phyloP scores from a whole-genome alignment of 331 rosid genomes.

The Quercus lobata region DNA sequence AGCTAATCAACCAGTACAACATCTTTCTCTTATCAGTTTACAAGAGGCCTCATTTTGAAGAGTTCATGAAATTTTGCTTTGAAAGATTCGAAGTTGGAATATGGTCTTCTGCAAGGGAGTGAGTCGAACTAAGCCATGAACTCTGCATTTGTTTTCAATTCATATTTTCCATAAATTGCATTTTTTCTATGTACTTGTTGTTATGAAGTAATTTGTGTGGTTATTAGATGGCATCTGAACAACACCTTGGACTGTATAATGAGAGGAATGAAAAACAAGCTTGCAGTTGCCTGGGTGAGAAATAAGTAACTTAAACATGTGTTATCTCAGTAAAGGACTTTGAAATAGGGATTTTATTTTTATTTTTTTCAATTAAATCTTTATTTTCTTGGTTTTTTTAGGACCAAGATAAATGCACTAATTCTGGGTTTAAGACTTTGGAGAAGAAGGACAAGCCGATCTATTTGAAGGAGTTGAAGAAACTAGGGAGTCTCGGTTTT shows the following conservation, averaged over 20 bases:
- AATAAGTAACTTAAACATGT: too few species aligned
- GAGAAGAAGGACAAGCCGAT: constrained; percentile 20
- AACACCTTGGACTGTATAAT: constrained; percentile 17
- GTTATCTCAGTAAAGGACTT: not conserved
- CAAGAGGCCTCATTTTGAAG: constrained; percentile 41
- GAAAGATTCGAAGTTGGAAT: constrained; percentile 61
- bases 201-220: not conserved
- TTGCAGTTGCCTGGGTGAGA: constrained; percentile 39
- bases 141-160: not conserved
- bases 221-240: constrained; percentile 22
- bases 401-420: constrained; percentile 26
- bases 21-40: constrained; percentile 19
- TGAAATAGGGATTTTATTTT: not conserved
- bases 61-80: constrained; percentile 48
- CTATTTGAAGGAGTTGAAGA: constrained; percentile 32
- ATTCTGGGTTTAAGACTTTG: constrained; percentile 24
- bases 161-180: not conserved
- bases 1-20: not conserved
- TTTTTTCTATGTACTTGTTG: not conserved
- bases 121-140: not conserved
- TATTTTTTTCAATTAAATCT: not conserved
- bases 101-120: constrained; percentile 60
- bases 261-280: not conserved
- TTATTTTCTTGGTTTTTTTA: not conserved
- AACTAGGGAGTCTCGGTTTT: not conserved